Evolutionary conservation across 139 green algal species (phyloP).

Genomic region (Micromonas pusilla): DNA sequence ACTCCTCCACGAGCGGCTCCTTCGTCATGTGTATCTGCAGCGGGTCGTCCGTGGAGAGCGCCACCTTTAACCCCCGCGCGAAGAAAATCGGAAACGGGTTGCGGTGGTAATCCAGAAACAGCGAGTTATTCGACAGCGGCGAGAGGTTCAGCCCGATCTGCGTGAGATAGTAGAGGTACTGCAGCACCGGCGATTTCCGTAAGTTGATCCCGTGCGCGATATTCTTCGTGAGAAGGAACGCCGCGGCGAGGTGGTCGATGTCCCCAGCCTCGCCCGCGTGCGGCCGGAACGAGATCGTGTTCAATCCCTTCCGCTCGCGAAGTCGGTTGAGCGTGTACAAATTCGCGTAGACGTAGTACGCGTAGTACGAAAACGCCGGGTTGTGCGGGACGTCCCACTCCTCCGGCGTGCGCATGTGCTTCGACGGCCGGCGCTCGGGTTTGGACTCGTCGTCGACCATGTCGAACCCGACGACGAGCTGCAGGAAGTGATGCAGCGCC

Average conservation of each 20-base stretch:
- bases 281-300: conserved; percentile 84
- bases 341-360: conserved; percentile 98
- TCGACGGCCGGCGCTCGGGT: conserved; percentile 87
- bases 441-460: conserved; percentile 99
- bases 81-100: conserved; percentile 99
- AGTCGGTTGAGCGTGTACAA: conserved; percentile 91
- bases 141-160: conserved; percentile 94
- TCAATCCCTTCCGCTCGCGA: conserved; percentile 76
- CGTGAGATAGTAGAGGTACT: conserved; percentile 54
- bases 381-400: conserved; percentile 73
- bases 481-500: conserved; percentile 94
- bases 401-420: conserved; percentile 77
- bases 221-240: conserved; percentile 91
- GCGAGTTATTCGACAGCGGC: conserved; percentile 95
- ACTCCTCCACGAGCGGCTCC: conserved; percentile 97
- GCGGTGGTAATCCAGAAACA: conserved; percentile 99
- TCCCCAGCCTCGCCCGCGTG: conserved; percentile 90
- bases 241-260: conserved; percentile 85
- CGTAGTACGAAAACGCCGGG: conserved; percentile 92
- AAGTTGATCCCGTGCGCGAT: conserved; percentile 99
- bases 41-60: conserved; percentile 65
- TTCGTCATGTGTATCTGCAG: conserved; percentile 86
- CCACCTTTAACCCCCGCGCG: conserved; percentile 79
- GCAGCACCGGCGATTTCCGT: conserved; percentile 71
- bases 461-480: conserved; percentile 93